Conservation (phyloP, 2,329 filamentous ascomycete species). For the Pseudogymnoascus sp. region DNA sequence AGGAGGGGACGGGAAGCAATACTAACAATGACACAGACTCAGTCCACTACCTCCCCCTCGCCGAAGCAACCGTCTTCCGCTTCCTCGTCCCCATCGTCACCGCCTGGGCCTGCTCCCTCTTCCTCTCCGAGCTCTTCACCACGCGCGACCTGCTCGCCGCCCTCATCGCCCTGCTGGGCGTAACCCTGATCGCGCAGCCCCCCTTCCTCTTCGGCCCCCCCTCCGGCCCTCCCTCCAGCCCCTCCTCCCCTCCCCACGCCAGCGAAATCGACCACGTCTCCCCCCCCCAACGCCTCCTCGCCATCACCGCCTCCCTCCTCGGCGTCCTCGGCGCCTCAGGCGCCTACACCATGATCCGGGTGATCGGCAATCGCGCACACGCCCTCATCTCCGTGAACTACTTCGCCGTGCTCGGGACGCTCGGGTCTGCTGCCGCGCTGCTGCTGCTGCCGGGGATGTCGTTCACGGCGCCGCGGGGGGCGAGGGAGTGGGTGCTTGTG, state of each 20-base stretch:
- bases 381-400: constrained; percentile 81
- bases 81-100: constrained; percentile 77
- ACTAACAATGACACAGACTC: constrained; percentile 19
- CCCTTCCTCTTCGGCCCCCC: constrained; percentile 19
- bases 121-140: constrained; percentile 68
- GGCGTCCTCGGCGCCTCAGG: constrained; percentile 69
- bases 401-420: constrained; percentile 61
- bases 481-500: constrained; percentile 54
- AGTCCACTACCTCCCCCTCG: constrained; percentile 66
- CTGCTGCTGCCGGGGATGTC: constrained; percentile 36
- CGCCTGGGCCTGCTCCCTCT: constrained; percentile 69
- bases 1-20: too few relatives aligned
- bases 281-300: constrained; percentile 38
- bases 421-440: constrained; percentile 52
- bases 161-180: constrained; percentile 66
- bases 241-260: too few relatives aligned
- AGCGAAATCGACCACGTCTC: constrained; percentile 16
- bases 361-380: constrained; percentile 73
- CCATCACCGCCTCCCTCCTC: constrained; percentile 62
- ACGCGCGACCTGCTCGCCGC: constrained; percentile 67
- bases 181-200: constrained; percentile 72
- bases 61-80: constrained; percentile 83
- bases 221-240: too few relatives aligned
- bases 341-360: constrained; percentile 67
- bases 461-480: constrained; percentile 36